Evolutionary conservation across 1,139 yeast species (phyloP).

Genomic region (Wickerhamomyces sp.): DNA sequence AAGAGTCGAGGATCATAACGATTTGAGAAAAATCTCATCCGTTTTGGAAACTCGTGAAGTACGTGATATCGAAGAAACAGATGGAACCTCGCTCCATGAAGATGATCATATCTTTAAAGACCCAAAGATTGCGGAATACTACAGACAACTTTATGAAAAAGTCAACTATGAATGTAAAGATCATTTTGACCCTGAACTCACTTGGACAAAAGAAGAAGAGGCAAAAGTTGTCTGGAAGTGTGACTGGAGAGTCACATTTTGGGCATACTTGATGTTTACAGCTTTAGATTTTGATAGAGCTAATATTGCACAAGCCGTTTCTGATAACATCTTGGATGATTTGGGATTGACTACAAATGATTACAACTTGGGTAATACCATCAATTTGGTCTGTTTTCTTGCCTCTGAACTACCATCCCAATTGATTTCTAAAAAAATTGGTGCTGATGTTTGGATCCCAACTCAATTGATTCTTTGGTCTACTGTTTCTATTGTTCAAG

Average conservation of each 20-base stretch:
- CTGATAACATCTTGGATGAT: slow-evolving; percentile 43
- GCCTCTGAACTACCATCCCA: slow-evolving; percentile 54
- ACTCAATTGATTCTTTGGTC: slow-evolving; percentile 47
- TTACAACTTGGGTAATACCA: slow-evolving; percentile 44
- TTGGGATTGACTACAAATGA: slow-evolving; percentile 39
- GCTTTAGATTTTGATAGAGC: slow-evolving; percentile 47
- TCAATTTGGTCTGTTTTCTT: slow-evolving; percentile 40
- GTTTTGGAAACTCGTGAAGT: neutral
- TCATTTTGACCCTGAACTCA: slow-evolving; percentile 37
- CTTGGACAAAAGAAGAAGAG: slow-evolving; percentile 42
- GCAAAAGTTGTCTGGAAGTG: slow-evolving; percentile 32
- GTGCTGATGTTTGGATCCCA: slow-evolving; percentile 52
- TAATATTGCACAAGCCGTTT: slow-evolving; percentile 44
- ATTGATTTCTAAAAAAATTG: slow-evolving; percentile 44
- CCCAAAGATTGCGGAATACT: slow-evolving; percentile 37
- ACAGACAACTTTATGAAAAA: slow-evolving; percentile 33
- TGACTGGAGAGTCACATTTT: slow-evolving; percentile 38
- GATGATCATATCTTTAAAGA: slow-evolving; percentile 22
- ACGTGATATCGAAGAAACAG: neutral
- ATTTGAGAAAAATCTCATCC: neutral
- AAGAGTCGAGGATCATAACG: neutral
- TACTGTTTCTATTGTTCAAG: slow-evolving; percentile 43
- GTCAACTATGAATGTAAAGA: slow-evolving; percentile 37
- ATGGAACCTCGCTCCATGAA: slow-evolving; percentile 42
- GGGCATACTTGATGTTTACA: slow-evolving; percentile 44